Conservation (phyloP, 1,139 yeast species). For the Diutina catenulata region DNA sequence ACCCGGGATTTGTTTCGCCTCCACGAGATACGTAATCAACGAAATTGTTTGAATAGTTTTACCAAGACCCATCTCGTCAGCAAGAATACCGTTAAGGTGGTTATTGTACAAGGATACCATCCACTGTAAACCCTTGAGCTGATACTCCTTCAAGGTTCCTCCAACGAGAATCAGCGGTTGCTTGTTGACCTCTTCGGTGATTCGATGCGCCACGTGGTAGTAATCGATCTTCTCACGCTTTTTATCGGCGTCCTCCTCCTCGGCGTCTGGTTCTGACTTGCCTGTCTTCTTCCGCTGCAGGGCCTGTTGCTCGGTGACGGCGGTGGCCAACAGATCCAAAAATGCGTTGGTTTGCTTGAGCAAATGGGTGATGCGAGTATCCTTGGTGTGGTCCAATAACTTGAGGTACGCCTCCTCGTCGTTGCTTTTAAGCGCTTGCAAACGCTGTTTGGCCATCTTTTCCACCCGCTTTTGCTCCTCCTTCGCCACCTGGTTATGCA, state of each 20-base stretch:
- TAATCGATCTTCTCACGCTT: conserved; percentile 56
- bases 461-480: conserved; percentile 69
- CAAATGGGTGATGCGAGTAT: conserved; percentile 71
- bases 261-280: conserved; percentile 17
- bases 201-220: conserved; percentile 69
- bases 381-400: conserved; percentile 71
- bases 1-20: conserved; percentile 51
- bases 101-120: conserved; percentile 93
- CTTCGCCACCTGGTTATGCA: conserved; percentile 49
- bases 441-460: conserved; percentile 72
- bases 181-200: conserved; percentile 49
- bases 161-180: conserved; percentile 70
- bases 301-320: conserved; percentile 59
- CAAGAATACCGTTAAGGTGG: conserved; percentile 87
- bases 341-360: conserved; percentile 68
- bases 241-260: conserved; percentile 17
- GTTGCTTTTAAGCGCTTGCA: conserved; percentile 73
- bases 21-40: conserved; percentile 61
- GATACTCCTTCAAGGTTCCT: conserved; percentile 87
- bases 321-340: conserved; percentile 65
- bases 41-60: conserved; percentile 82
- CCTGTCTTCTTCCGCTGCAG: conserved; percentile 8
- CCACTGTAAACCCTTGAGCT: conserved; percentile 91
- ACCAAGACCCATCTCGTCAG: conserved; percentile 92
- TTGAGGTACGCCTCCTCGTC: conserved; percentile 81